Base-by-base conservation (phyloP, 352 stramenopile species). In the Peronospora belbahrii region DNA sequence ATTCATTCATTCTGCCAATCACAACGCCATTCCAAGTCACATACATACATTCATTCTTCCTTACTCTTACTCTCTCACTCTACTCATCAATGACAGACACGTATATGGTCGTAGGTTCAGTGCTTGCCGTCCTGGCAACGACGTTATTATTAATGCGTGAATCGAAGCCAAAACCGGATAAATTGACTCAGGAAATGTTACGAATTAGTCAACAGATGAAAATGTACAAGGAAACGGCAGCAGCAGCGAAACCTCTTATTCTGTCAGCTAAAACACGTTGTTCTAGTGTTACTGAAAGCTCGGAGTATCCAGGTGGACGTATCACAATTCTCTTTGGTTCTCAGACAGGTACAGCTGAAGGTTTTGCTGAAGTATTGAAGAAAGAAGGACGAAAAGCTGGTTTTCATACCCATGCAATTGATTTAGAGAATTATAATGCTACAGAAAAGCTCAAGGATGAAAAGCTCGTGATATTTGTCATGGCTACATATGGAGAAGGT, bases 401-500 rank as follows among this genome's bases (percentile, higher is more conserved):
- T 13, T 95, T 97, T 40, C 62, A 82, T 17, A 74, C 84, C 6
- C 59, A 90, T 19, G 73, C 94, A 2, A 59, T 97, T 7, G 96
- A 99, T 63, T 75, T 99, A 27, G 95, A 99, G 61, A 88, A 98
- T 56, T 96, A 97, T 44, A 65, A 96, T 19, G 78, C 85, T 9
- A 73, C 89, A 0, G 41, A 57, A 20, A 56, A 65, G 32, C 63
- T 83, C 45, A 15, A 46, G 7, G 25, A 63, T 15, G 65, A 86
- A 40, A 57, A 60, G 43, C 65, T 85, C 24, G 88, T 94, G 13
- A 74, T 99, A 37, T 97, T 98, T 18, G 62, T 99, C 18, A 87
- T 98, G 62, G 88, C 97, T 10, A 99, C 97, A 4, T 99, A 99
- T 57, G 96, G 96, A 30, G 96, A 99, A 63, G 96, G 97, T 22